Base-by-base conservation (phyloP, 352 stramenopile genomes). In the Globisporangium cylindrosporum region DNA sequence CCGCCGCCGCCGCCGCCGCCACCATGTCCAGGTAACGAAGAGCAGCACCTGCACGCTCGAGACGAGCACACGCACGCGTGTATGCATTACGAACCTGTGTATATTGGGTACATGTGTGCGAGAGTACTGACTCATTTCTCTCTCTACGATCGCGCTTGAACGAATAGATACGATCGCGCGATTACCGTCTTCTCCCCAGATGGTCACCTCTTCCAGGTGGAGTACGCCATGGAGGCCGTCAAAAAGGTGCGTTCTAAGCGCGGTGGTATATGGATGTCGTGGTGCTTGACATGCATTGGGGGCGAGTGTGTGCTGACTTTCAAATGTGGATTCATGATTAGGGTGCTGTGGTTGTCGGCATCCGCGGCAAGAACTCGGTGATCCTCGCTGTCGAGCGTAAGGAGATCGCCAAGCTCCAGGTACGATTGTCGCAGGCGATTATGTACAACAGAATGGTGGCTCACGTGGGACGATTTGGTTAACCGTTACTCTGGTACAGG, bases 131-230 rank as follows among this genome's bases (percentile, higher is more conserved):
- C n/a, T 24, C 9, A 3, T 29, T 25, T 15, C n/a, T 54, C 29
- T 18, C 41, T 25, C 24, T 27, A 1, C 43, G 4, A 64, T 12
- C 36, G 1, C 7, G n/a, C 8, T 15, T 32, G 20, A 38, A n/a
- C 2, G 4, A 27, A 22, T 41, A 99, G 96, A 82, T 99, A 99
- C 82, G 98, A 99, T 86, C 95, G 98, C 73, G 97, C 98, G 48
- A 99, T 99, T 78, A 99, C 98, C 62, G 97, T 99, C 38, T 99
- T 99, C 84, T 99, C 96, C 74, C 98, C 98, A 8, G 98, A 99
- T 86, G 98, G 98, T 43, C 97, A 99, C 79, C 88, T 99, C 73
- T 99, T 99, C 81, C 97, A 99, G 78, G 97, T 99, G 10, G 97
- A 99, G 88, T 99, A 99, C 86, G 98, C 98, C 68, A 99, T 99